Conservation (phyloP, 257 asterid genomes). For the Scutellaria baicalensis region DNA sequence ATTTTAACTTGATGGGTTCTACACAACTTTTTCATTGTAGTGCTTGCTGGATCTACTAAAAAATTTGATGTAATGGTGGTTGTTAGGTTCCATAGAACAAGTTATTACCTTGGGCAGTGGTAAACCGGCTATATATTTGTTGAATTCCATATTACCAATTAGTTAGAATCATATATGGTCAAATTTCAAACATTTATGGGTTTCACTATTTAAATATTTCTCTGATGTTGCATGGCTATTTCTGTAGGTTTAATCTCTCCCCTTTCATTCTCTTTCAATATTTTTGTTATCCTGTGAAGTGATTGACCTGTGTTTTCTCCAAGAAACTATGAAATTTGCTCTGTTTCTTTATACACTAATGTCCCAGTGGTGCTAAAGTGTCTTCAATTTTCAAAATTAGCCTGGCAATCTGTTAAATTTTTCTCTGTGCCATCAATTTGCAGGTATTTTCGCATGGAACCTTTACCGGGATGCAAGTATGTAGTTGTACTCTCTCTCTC, state of each 20-base stretch:
- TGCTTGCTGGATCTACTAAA: background rate
- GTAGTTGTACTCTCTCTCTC: constrained; percentile 23
- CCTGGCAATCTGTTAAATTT: background rate
- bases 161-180: background rate
- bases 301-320: background rate
- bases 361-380: background rate
- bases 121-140: background rate
- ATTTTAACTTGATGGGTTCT: background rate
- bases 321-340: background rate
- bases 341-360: background rate
- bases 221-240: background rate
- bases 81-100: background rate
- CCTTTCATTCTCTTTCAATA: background rate
- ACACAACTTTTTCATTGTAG: too few species aligned
- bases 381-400: background rate
- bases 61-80: constrained; percentile 2
- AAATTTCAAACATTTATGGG: background rate
- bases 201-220: background rate
- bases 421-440: constrained; percentile 1
- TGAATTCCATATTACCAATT: background rate
- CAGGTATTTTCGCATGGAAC: constrained; percentile 96
- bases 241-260: background rate
- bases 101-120: background rate
- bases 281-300: background rate
- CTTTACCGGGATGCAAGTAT: constrained; percentile 96